Base-by-base conservation (phyloP, 1,139 yeast genomes). In the Maudiozyma humilis region DNA sequence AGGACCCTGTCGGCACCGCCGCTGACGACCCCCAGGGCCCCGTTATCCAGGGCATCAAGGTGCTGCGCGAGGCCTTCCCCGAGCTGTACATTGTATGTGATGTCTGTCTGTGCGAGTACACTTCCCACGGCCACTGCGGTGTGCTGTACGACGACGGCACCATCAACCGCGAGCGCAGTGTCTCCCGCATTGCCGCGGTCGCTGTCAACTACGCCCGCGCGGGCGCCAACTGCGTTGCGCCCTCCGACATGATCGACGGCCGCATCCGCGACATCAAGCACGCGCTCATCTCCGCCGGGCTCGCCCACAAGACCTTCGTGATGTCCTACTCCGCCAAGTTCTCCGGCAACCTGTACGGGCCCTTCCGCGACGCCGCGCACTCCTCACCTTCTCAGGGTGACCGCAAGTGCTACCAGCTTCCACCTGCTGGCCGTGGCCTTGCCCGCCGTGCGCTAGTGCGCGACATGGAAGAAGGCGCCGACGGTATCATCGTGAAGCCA, bases 11-110 rank as follows among this genome's bases (percentile, higher is more conserved):
- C 40, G 99, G 96, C 15, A 76, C 95, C 2, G 78, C 88, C 36
- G 98, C 99, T 1, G 98, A 91, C 63, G 96, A 89, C 65, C 96
- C 96, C 36, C 74, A 85, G 32, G 97, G 98, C 0, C 98, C 98
- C 2, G 97, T 91, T 3, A 89, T 91, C 53, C 73, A 65, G 49
- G 83, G 91, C 25, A 81, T 85, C 56, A 82, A 79, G 59, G 71
- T 75, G 2, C 72, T 91, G 48, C 73, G 73, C 48, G 54, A 65
- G 39, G 68, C 74, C 32, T 88, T 84, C 66, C 97, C 98, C 4
- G 83, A 78, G 36, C 72, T 91, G 49, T 91, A 80, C 62, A 78
- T 91, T 51, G 78, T 89, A 74, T 86, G 96, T 61, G 99, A 91
- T 61, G 97, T 91, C 20, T 91, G 99, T 65, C 70, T 91, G 47